Percentiles rank a stretch among this genome's conserved stretches.
Conservation (phyloP, 257 asterid species). For the Henckelia pumila region DNA sequence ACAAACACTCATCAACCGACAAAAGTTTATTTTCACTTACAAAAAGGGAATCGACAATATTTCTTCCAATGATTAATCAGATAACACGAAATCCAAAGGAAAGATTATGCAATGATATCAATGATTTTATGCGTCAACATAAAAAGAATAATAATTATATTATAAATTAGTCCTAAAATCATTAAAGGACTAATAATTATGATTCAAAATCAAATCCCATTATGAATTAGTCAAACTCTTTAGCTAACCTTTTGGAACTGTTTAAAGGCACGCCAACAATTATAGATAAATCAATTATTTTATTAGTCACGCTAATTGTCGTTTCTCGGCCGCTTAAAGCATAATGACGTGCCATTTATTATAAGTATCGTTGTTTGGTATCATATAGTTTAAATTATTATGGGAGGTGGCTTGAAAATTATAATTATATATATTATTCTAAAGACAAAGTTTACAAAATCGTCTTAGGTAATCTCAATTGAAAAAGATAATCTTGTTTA, state of each 20-base stretch:
- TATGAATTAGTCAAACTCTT: conserved; percentile 39
- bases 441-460: conserved; percentile 9
- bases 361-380: conserved; percentile 1
- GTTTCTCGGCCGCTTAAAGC: conserved; percentile 27
- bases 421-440: not conserved
- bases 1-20: too few species aligned
- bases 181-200: conserved; percentile 16
- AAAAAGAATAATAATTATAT: not conserved
- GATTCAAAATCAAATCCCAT: conserved; percentile 21
- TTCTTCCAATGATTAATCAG: conserved; percentile 26
- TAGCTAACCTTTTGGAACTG: conserved; percentile 29
- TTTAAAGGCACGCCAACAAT: conserved; percentile 29
- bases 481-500: conserved; percentile 27
- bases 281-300: conserved; percentile 15
- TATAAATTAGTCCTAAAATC: conserved; percentile 12
- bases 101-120: conserved; percentile 18
- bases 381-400: conserved; percentile 17
- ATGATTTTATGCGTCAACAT: not conserved
- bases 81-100: conserved; percentile 11
- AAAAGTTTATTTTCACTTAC: too few species aligned
- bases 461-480: conserved; percentile 17
- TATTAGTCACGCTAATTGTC: conserved; percentile 24
- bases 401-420: conserved; percentile 25
- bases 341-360: conserved; percentile 18
- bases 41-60: not conserved